Evolutionary conservation across 257 asterid genomes (phyloP).

Genomic region (Sherardia arvensis): DNA sequence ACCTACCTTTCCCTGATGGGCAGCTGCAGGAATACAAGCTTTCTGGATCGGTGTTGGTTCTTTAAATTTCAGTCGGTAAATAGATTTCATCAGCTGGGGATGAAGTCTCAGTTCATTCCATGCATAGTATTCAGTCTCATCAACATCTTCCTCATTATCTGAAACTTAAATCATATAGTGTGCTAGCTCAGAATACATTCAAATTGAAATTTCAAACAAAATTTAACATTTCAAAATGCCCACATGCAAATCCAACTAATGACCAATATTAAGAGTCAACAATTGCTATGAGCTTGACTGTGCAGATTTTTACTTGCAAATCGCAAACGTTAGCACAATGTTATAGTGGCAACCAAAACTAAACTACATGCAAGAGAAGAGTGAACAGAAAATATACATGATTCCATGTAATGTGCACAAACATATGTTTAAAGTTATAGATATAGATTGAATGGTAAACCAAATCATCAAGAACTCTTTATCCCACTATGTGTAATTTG

Average conservation of each 20-base stretch:
- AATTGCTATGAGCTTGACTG: neutral
- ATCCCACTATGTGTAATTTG: neutral
- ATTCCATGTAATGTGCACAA: neutral
- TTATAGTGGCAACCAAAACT: neutral
- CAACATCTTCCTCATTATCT: conserved; percentile 29
- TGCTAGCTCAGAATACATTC: neutral
- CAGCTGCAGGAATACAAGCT: conserved; percentile 91
- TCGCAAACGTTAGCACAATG: neutral
- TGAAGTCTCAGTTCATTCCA: conserved; percentile 95
- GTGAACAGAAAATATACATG: neutral
- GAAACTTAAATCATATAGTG: conserved; percentile 18
- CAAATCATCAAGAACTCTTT: neutral
- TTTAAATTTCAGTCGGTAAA: conserved; percentile 67
- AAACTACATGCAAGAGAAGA: neutral
- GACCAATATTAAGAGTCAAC: neutral
- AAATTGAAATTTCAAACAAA: neutral
- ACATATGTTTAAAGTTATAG: neutral
- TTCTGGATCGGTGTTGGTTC: conserved; percentile 92
- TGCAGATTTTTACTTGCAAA: neutral
- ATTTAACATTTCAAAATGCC: neutral
- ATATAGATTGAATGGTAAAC: neutral
- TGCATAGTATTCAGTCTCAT: conserved; percentile 62
- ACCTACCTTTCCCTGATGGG: conserved; percentile 99
- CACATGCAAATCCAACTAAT: neutral
- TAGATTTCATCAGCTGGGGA: conserved; percentile 76